A percentile compares a stretch with the other conserved stretches of the same genome.
Conservation (phyloP, 1,139 yeast genomes). For the Geotrichum histeridarum region DNA sequence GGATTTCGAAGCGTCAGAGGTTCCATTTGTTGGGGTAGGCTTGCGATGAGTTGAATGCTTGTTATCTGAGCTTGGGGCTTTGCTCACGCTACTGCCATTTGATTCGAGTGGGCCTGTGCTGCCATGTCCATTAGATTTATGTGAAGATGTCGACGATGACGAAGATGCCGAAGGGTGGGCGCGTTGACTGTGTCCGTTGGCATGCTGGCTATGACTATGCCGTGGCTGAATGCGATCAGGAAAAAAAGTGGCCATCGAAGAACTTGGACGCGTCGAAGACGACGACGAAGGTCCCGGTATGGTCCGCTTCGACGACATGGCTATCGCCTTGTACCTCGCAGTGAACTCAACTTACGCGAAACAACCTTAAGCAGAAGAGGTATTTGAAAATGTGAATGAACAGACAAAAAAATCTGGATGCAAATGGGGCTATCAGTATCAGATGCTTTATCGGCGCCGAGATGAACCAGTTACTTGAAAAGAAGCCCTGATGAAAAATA, state of each 20-base stretch:
- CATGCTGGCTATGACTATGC: not conserved
- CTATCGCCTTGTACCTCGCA: constrained; percentile 3
- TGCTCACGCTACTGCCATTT: not conserved
- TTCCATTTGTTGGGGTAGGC: not conserved
- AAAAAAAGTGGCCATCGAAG: constrained; percentile 19
- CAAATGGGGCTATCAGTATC: too few species aligned
- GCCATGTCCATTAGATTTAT: not conserved
- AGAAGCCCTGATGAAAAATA: too few species aligned
- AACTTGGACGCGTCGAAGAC: constrained; percentile 10
- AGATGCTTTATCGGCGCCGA: too few species aligned
- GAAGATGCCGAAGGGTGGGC: constrained; percentile 1
- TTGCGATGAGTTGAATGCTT: not conserved
- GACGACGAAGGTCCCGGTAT: constrained; percentile 9
- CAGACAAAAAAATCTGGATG: too few species aligned
- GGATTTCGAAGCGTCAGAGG: constrained; percentile 1
- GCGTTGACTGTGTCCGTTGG: not conserved
- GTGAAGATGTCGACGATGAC: not conserved
- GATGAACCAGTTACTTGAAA: too few species aligned
- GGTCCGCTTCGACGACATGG: constrained; percentile 16
- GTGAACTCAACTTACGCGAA: too few species aligned
- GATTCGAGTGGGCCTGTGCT: not conserved
- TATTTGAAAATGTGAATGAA: too few species aligned
- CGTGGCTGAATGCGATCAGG: constrained; percentile 17
- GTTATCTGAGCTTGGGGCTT: not conserved
- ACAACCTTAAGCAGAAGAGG: too few species aligned